These are phyloP conservation scores for Leucocoprinus leucothites DNA, from an alignment of 768 basidiomycete genomes.

Conservation along the genomic window DNA sequence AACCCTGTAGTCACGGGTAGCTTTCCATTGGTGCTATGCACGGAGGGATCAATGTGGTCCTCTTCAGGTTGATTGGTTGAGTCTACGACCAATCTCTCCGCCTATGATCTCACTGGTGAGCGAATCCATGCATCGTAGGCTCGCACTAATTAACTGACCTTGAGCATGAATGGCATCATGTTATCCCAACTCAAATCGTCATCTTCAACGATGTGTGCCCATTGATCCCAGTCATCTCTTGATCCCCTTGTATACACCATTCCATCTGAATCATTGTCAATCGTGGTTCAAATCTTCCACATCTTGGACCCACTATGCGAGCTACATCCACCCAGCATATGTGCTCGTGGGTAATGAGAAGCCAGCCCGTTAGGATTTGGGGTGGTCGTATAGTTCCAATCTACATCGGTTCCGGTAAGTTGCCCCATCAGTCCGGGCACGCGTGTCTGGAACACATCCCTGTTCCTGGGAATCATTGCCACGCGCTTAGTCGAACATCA, in stretches of 20 bases:
- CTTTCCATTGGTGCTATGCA: slow-evolving; percentile 11
- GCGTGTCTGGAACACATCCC: slow-evolving; percentile 1
- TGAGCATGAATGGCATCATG: slow-evolving; percentile 20
- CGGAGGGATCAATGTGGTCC: slow-evolving; percentile 12
- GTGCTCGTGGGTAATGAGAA: slow-evolving; percentile 5
- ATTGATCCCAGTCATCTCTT: slow-evolving; percentile 29
- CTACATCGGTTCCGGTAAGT: slow-evolving; percentile 6
- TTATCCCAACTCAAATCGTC: slow-evolving; percentile 30
- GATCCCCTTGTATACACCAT: slow-evolving; percentile 32
- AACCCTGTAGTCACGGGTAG: slow-evolving; percentile 1
- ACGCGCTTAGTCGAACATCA: background rate
- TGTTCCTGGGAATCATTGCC: background rate
- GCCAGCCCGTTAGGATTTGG: slow-evolving; percentile 7
- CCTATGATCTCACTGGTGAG: background rate
- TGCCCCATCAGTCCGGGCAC: background rate
- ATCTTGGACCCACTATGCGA: slow-evolving; percentile 10
- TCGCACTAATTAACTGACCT: slow-evolving; percentile 12
- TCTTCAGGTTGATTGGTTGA: slow-evolving; percentile 11
- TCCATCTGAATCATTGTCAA: slow-evolving; percentile 15
- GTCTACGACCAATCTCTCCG: slow-evolving; percentile 4
- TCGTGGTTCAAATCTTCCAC: background rate
- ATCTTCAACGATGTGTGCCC: slow-evolving; percentile 26
- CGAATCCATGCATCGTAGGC: background rate
- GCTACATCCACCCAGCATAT: slow-evolving; percentile 14
- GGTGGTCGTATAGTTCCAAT: slow-evolving; percentile 17